Evolutionary conservation across 1,139 yeast species (phyloP).

Genomic region (Candida pseudoviswanathii): DNA sequence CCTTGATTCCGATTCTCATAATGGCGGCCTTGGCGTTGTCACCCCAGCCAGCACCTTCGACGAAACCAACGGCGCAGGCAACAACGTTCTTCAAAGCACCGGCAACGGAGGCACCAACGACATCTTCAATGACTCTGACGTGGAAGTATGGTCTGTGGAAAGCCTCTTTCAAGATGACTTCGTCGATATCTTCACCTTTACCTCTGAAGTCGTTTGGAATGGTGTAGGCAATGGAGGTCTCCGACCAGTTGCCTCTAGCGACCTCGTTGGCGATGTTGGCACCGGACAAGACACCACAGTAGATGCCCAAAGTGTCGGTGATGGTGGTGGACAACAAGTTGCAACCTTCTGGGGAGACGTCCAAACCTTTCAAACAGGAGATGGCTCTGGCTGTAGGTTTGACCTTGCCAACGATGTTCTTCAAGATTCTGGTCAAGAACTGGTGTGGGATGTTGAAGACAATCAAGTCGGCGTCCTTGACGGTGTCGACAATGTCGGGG

Average conservation of each 20-base stretch:
- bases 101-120: conserved; percentile 90
- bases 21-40: conserved; percentile 96
- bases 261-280: conserved; percentile 96
- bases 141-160: conserved; percentile 98
- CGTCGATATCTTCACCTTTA: conserved; percentile 72
- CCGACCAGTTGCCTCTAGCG: conserved; percentile 91
- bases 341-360: conserved; percentile 79
- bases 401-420: conserved; percentile 75
- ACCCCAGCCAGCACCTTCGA: conserved; percentile 97
- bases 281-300: conserved; percentile 94
- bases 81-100: conserved; percentile 95
- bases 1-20: conserved; percentile 90
- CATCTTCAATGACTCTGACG: conserved; percentile 84
- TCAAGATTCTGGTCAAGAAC: conserved; percentile 72
- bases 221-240: conserved; percentile 90
- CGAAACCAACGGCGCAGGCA: conserved; percentile 92
- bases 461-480: conserved; percentile 74
- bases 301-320: conserved; percentile 73
- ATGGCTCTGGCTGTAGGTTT: conserved; percentile 75
- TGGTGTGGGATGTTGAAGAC: conserved; percentile 95
- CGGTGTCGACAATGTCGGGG: conserved; percentile 77
- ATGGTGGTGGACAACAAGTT: conserved; percentile 76
- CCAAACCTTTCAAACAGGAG: conserved; percentile 91
- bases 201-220: conserved; percentile 72
- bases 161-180: conserved; percentile 63